A percentile compares a stretch with the other conserved stretches of the same genome.
Conservation (phyloP, 108 stramenopile species). For the Heterococcus sp. region DNA sequence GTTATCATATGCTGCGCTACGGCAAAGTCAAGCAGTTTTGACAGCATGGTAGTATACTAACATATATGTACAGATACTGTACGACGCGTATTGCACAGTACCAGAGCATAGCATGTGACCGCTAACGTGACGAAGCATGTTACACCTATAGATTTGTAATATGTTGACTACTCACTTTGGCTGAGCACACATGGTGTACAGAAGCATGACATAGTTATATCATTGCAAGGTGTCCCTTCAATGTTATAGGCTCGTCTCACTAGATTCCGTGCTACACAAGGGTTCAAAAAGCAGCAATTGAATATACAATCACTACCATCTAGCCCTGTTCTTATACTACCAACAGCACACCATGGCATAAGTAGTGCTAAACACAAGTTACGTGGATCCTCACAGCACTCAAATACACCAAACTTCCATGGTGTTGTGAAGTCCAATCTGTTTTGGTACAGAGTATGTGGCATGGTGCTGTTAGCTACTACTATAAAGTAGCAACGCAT, state of each 20-base stretch:
- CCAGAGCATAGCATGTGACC: too few relatives aligned
- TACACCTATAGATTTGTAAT: too few relatives aligned
- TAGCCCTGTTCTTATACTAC: constrained; percentile 25
- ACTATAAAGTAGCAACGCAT: too few relatives aligned
- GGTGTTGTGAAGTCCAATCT: too few relatives aligned
- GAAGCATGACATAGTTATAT: background rate
- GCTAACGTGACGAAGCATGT: too few relatives aligned
- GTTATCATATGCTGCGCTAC: too few relatives aligned
- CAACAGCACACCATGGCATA: constrained; percentile 15
- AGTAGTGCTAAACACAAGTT: background rate
- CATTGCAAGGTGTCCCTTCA: constrained; percentile 3
- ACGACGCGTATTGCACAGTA: too few relatives aligned
- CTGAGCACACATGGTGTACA: background rate
- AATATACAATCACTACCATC: constrained; percentile 40
- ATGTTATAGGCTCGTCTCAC: constrained; percentile 39
- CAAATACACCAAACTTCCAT: constrained; percentile 41
- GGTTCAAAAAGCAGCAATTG: constrained; percentile 44
- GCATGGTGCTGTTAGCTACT: background rate
- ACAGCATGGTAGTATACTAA: too few relatives aligned
- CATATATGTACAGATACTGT: too few relatives aligned
- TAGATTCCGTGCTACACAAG: constrained; percentile 17
- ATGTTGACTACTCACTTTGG: background rate
- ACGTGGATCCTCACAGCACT: constrained; percentile 20
- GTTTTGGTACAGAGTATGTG: too few relatives aligned
- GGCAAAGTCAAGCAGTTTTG: too few relatives aligned